Conservation (phyloP, 768 basidiomycete genomes). For the Dioszegia aurantiaca region DNA sequence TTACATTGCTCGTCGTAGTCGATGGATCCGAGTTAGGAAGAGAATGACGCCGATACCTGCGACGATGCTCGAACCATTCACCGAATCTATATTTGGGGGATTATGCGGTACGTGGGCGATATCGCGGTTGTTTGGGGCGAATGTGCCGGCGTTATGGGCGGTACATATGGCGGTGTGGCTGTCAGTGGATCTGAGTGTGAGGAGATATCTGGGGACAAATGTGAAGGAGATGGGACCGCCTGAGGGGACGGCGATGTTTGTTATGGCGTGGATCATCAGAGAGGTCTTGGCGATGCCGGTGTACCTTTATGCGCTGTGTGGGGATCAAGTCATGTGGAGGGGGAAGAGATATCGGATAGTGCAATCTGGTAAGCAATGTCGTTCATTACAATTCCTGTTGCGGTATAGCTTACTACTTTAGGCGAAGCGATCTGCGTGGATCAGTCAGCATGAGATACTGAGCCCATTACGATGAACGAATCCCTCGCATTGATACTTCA, state of each 20-base stretch:
- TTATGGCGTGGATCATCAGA: conserved; percentile 72
- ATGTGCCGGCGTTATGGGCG: conserved; percentile 56
- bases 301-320: conserved; percentile 75
- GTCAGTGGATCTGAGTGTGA: conserved; percentile 75
- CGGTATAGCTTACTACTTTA: conserved; percentile 3
- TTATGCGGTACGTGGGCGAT: conserved; percentile 63
- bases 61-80: conserved; percentile 86
- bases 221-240: conserved; percentile 55
- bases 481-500: too few species aligned
- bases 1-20: conserved; percentile 82
- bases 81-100: conserved; percentile 75
- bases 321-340: conserved; percentile 82
- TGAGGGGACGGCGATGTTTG: conserved; percentile 59
- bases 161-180: conserved; percentile 63
- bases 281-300: conserved; percentile 85
- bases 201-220: conserved; percentile 70
- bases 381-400: too few species aligned
- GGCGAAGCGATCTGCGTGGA: conserved; percentile 11
- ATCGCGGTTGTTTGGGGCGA: conserved; percentile 51
- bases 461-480: too few species aligned
- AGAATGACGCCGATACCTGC: conserved; percentile 78
- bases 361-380: conserved; percentile 64
- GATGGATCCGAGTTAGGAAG: conserved; percentile 96
- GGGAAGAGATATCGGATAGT: conserved; percentile 73
- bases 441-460: too few species aligned